phyloP scores from a whole-genome alignment of 2,329 filamentous ascomycete genomes.

The Myrmaecium sp. region DNA sequence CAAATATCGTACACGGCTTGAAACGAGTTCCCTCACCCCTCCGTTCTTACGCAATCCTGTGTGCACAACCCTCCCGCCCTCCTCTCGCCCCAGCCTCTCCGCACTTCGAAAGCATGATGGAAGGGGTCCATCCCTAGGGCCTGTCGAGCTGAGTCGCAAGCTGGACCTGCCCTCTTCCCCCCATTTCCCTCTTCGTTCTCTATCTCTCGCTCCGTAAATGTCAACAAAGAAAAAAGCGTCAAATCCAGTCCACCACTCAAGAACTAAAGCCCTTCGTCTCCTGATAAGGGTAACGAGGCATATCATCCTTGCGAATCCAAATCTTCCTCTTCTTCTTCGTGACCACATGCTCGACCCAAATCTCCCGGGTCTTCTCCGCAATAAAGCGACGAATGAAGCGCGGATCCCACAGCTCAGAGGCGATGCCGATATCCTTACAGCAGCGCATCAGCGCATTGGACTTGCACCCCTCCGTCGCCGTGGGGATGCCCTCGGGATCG shows the following conservation, averaged over 20 bases:
- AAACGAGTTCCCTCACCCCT: no score
- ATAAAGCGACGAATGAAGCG: conserved; percentile 74
- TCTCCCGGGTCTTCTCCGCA: conserved; percentile 55
- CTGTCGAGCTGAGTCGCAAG: no score
- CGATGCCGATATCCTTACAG: conserved; percentile 94
- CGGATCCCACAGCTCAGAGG: conserved; percentile 92
- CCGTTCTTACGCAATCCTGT: no score
- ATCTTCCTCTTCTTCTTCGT: conserved; percentile 86
- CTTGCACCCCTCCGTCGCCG: conserved; percentile 90
- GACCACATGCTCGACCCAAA: conserved; percentile 73
- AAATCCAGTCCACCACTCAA: background rate
- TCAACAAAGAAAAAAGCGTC: background rate
- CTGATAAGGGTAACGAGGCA: conserved; percentile 48
- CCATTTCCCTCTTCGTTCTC: no score
- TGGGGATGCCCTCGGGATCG: conserved; percentile 73
- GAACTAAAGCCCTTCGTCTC: conserved; percentile 17
- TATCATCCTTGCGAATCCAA: conserved; percentile 70
- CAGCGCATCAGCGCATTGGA: conserved; percentile 95
- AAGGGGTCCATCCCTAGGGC: no score
- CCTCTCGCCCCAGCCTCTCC: no score
- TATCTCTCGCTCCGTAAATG: background rate
- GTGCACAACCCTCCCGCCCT: no score
- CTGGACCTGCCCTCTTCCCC: no score
- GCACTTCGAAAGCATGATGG: no score
- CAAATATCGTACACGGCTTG: no score